Evolutionary conservation across 441 rosid genomes (phyloP), one percentile per base, ranked within the genome.

Genomic region (Dalechampia spathulata): DNA sequence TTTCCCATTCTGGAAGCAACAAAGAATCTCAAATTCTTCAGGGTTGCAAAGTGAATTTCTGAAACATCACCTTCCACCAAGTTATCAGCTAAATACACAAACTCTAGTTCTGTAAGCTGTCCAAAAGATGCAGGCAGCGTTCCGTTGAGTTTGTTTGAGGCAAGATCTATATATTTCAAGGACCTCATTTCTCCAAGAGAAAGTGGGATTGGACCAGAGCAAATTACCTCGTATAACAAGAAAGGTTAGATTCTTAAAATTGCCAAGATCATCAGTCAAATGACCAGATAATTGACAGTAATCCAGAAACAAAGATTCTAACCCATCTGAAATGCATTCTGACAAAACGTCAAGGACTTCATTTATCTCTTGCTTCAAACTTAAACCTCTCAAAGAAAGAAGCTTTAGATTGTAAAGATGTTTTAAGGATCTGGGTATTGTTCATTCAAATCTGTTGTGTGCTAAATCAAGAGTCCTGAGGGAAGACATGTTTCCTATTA

Each of bases 191-290:
- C 48, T 13, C 22, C 28, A 0, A 65, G 17, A 25, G 60, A 58
- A 4, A 22, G 6, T 15, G 66, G 71, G 50, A 61, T 61, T 44
- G 58, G 41, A 62, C 66, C 66, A 34, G 43, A 51, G 17, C 51
- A n/a, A n/a, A n/a, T n/a, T n/a, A n/a, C n/a, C n/a, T n/a, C n/a
- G n/a, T n/a, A n/a, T n/a, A n/a, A n/a, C n/a, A n/a, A n/a, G n/a
- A n/a, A n/a, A 28, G 2, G 10, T 28, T 23, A 57, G 22, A 27
- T n/a, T 43, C 41, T 20, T 45, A 6, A 57, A 37, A 1, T 49
- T 49, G 17, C 1, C 3, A 1, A 42, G 5, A 16, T 8, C 5
- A 12, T 42, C 10, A 0, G 22, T 5, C 11, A 42, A 42, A 16
- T 42, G 46, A 42, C 46, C 46, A 16, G 46, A 16, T 5, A 42